Base-by-base conservation (phyloP, 495 filamentous ascomycete species). In the Neurospora tetraspora region DNA sequence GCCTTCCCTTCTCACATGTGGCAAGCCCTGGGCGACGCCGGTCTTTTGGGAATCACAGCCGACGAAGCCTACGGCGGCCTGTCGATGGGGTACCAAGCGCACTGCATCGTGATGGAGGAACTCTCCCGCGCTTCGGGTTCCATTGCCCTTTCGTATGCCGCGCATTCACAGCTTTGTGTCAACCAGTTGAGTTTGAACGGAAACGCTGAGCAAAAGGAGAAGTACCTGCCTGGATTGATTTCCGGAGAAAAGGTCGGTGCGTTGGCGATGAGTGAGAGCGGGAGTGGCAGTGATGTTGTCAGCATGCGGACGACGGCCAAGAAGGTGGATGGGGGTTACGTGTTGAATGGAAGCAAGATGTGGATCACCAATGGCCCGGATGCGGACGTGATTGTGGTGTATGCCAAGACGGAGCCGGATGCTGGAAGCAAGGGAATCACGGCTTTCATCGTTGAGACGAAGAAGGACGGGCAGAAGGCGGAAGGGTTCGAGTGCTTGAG, bases 301-400 rank as follows among this genome's bases (percentile, higher is more conserved):
- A 92, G 91, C 79, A 99, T 99, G 96, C 93, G 93, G 79, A 96
- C 91, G 23, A 88, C 86, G 0, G 94, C 95, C 0, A 91, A 89
- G 77, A 85, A 86, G 47, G 91, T 91, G 18, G 93, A 97, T 75
- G 94, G 94, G 16, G 96, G 96, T 36, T 98, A 90, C 82, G 36
- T 93, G 39, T 85, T 99, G 71, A 93, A 93, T 75, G 96, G 96
- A 16, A 93, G 92, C 31, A 99, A 99, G 87, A 98, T 99, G 96
- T 99, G 96, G 96, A 99, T 99, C 74, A 99, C 96, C 37, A 99
- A 99, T 78, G 96, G 96, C 16, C 96, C 96, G 18, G 96, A 98
- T 76, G 96, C 94, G 53, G 88, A 97, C 80, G 85, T 90, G 37
- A 87, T 98, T 16, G 87, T 99, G 69, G 94, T 99, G 27, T 99